Percentiles rank a stretch among this genome's conserved stretches.
Evolutionary conservation across 2,329 filamentous ascomycete species (phyloP).

Genomic region (Gremmenia infestans): DNA sequence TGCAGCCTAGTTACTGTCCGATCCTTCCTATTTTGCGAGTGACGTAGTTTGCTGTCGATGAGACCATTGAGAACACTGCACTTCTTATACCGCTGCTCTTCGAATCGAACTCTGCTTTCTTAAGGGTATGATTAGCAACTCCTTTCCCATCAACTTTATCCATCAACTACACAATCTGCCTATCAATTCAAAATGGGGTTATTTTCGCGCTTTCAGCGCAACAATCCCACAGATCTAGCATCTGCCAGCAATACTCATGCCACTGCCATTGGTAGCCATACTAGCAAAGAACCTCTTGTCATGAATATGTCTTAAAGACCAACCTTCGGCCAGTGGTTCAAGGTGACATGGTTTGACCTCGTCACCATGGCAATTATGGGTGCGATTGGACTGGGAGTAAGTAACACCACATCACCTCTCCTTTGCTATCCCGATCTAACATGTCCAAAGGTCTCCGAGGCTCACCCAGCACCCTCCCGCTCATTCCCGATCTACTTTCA

Average conservation of each 20-base stretch:
- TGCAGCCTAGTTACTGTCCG: too few species aligned
- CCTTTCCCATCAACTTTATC: too few species aligned
- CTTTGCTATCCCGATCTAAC: conserved; percentile 3
- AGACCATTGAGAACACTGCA: too few species aligned
- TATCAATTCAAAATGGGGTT: conserved; percentile 19
- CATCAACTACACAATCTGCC: background rate
- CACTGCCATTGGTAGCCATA: conserved; percentile 1
- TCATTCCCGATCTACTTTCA: conserved; percentile 64
- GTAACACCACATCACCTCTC: conserved; percentile 18
- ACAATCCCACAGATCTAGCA: conserved; percentile 12
- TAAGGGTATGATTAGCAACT: too few species aligned
- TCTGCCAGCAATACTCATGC: conserved; percentile 8
- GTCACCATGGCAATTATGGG: conserved; percentile 63
- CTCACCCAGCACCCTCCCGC: conserved; percentile 60
- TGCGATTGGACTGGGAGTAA: conserved; percentile 60
- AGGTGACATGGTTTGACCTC: conserved; percentile 62
- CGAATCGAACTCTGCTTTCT: too few species aligned
- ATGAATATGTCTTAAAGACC: conserved; percentile 47
- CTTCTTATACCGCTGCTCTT: too few species aligned
- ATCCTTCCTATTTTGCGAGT: too few species aligned
- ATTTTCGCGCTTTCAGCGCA: conserved; percentile 14
- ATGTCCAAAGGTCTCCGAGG: conserved; percentile 50
- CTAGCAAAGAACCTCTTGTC: conserved; percentile 15
- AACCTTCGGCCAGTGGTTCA: conserved; percentile 65
- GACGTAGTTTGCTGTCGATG: too few species aligned